A percentile compares a stretch with the other conserved stretches of the same genome.
Evolutionary conservation across 352 stramenopile species (phyloP).

Genomic region (Thalassiosira hispida): DNA sequence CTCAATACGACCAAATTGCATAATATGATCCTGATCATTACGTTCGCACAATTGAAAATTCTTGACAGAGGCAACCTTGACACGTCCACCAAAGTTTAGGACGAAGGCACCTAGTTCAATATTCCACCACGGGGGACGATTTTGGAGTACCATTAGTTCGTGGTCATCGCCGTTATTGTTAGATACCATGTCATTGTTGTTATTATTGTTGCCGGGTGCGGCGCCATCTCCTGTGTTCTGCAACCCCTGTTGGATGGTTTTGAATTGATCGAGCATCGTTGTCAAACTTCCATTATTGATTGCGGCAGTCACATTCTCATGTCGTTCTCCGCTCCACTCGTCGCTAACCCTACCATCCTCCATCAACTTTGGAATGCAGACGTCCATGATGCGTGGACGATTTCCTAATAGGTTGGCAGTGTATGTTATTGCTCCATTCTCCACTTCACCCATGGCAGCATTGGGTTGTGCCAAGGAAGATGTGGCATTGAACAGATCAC

Average conservation of each 20-base stretch:
- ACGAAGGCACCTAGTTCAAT: constrained; percentile 97
- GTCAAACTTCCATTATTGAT: no score
- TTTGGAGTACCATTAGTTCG: constrained; percentile 83
- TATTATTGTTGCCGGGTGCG: neutral
- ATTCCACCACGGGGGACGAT: constrained; percentile 99
- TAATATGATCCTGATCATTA: constrained; percentile 93
- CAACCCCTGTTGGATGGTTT: constrained; percentile 65
- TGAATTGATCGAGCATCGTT: constrained; percentile 74
- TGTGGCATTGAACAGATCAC: neutral
- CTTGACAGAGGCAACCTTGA: constrained; percentile 99
- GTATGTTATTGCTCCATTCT: constrained; percentile 80
- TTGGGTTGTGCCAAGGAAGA: neutral
- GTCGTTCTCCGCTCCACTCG: constrained; percentile 45
- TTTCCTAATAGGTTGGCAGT: constrained; percentile 83
- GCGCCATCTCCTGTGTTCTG: no score
- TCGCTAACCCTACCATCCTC: constrained; percentile 48
- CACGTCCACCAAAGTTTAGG: constrained; percentile 98
- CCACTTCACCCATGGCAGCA: constrained; percentile 58
- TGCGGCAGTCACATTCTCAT: neutral
- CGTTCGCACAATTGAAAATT: constrained; percentile 99
- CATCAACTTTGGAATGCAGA: constrained; percentile 77
- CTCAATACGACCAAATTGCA: constrained; percentile 90
- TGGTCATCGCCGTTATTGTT: constrained; percentile 86
- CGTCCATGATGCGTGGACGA: constrained; percentile 83
- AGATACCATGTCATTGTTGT: constrained; percentile 40